Percentiles rank a stretch among this genome's conserved stretches.
phyloP scores from a whole-genome alignment of 345 rosid genomes.

The Boechera divaricarpa region DNA sequence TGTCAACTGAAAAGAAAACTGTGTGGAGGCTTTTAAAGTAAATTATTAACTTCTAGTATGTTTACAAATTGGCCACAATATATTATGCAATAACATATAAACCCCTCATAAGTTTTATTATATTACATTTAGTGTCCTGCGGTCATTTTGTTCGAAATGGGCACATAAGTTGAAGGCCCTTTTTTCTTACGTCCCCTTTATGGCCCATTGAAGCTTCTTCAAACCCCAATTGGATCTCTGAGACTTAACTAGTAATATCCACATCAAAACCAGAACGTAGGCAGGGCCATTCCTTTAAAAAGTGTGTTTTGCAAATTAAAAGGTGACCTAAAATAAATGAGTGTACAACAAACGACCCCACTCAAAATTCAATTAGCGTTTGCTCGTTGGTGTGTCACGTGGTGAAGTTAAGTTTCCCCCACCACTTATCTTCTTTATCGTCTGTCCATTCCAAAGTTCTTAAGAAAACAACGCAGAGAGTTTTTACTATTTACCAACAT shows the following conservation, averaged over 20 bases:
- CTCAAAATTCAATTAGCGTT: neutral
- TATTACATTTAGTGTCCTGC: neutral
- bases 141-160: neutral
- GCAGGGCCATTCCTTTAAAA: too few relatives aligned
- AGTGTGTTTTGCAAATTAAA: slow-evolving; percentile 17
- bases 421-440: slow-evolving; percentile 33
- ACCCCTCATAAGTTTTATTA: neutral
- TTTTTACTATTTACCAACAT: neutral
- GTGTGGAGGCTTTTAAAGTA: neutral
- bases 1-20: neutral
- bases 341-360: slow-evolving; percentile 26
- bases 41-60: neutral
- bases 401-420: slow-evolving; percentile 39
- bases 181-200: neutral
- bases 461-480: too few relatives aligned
- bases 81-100: neutral
- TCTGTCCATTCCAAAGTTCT: slow-evolving; percentile 24
- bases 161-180: neutral
- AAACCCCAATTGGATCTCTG: neutral
- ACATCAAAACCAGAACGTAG: neutral
- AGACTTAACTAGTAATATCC: too few relatives aligned
- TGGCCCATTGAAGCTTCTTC: slow-evolving; percentile 10
- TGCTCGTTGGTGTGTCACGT: slow-evolving; percentile 37
- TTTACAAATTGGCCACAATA: slow-evolving; percentile 21
- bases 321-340: slow-evolving; percentile 24